Base-by-base conservation (phyloP, 495 filamentous ascomycete genomes). In the Massariosphaeria phaeospora region DNA sequence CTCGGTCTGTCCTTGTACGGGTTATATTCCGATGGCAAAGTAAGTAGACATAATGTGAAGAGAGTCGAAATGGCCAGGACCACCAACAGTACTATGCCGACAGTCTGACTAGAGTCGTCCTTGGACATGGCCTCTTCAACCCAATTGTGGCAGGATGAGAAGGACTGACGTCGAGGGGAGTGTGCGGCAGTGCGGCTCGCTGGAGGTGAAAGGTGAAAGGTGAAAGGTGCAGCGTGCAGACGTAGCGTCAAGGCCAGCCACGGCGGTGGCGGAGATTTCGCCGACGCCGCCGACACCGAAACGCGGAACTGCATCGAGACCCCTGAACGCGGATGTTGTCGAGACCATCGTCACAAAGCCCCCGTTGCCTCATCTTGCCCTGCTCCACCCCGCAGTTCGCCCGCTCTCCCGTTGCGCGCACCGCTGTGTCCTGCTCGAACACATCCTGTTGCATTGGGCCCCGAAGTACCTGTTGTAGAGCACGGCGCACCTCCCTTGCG, bases 11-110 rank as follows among this genome's bases (percentile, higher is more conserved):
- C 52, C 40, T 43, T 45, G 42, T 53, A 57, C 6, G 57, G 56
- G 36, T 50, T 33, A 42, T 64, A 64, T 45, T 57, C 57, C 6
- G 51, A 38, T 26, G 61, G 61, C 27, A 57, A 30, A n/a, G 61
- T 61, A 26, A 64, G 29, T 11, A 61, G 43, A 36, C 47, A 35
- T 8, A 64, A 27, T 13, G 57, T 50, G 36, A 61, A 48, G 17
- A 61, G 8, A 15, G 45, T 29, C n/a, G 52, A 52, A 4, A 64
- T 4, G 21, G 40, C 10, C 20, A 64, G 13, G 13, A 29, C 39
- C 3, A 41, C 10, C n/a, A 44, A 49, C 10, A 64, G 30, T n/a
- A 46, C 33, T 15, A 57, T 6, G 35, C 57, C 45, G 24, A 61
- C 44, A 1, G 11, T 21, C 3, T 33, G 41, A 30, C 29, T 49